These are phyloP conservation scores for Hericium coralloides DNA, from an alignment of 768 basidiomycete genomes.

Conservation along the genomic window DNA sequence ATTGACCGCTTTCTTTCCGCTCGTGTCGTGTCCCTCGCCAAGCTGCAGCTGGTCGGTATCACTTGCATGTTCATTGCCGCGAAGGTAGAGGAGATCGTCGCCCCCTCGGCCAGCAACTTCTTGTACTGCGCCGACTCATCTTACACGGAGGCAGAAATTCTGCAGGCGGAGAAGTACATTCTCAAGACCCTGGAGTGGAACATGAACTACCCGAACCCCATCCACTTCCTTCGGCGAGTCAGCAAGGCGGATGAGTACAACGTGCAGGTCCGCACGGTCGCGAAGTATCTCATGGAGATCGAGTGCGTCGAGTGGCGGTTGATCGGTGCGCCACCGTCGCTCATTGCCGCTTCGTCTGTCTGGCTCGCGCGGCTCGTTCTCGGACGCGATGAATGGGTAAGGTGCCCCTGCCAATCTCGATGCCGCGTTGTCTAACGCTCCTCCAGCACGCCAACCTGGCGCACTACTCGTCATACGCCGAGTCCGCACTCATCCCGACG, in stretches of 20 bases:
- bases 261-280: constrained; percentile 74
- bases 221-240: constrained; percentile 80
- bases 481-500: constrained; percentile 68
- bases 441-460: constrained; percentile 71
- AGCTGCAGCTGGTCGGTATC: constrained; percentile 76
- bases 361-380: constrained; percentile 81
- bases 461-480: constrained; percentile 82
- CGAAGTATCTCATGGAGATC: constrained; percentile 88
- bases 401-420: constrained; percentile 16
- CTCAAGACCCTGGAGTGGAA: constrained; percentile 83
- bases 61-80: constrained; percentile 82
- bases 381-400: constrained; percentile 81
- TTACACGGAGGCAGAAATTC: constrained; percentile 71
- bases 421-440: too few species aligned
- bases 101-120: constrained; percentile 78
- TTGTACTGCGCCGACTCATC: constrained; percentile 71
- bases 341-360: constrained; percentile 74
- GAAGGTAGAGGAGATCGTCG: constrained; percentile 89
- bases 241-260: constrained; percentile 94
- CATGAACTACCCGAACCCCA: constrained; percentile 77
- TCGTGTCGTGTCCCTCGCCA: constrained; percentile 49
- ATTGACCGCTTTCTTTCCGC: constrained; percentile 58
- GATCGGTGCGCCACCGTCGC: constrained; percentile 62
- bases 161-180: constrained; percentile 84
- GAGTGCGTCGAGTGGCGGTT: constrained; percentile 74